Evolutionary conservation across 106 monocot species (phyloP), one percentile per base, ranked within the genome.

Genomic region (Posidonia australis): DNA sequence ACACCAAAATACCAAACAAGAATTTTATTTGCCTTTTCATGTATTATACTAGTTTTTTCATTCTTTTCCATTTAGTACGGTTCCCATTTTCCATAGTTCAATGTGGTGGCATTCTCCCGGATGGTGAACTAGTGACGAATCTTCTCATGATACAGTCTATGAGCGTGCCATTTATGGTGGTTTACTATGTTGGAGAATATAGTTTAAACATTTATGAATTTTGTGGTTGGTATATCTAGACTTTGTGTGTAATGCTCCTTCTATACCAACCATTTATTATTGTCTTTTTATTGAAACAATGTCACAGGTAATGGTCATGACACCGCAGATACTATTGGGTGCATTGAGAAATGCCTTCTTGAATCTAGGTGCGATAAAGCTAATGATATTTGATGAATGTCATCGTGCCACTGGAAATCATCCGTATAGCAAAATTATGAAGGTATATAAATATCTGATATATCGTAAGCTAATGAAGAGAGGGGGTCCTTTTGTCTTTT

Each of bases 321-420:
- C 94, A 26, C 89, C 94, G 16, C 89, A 89, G 75, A 76, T 94
- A 54, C 61, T 89, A 19, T 68, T 94, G 65, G 82, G 84, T 82
- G 83, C 84, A 46, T 68, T 94, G 57, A 76, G 84, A 72, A 83
- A 84, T 70, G 86, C 81, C 44, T 94, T 84, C 69, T 64, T 90
- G 51, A 68, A 63, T 17, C 60, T 94, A 44, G 76, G 79, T 51
- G 49, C 64, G 53, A 25, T 94, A n/a, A 65, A 63, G 10, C 66
- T 94, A 23, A 20, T 94, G 54, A 71, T 94, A 54, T 76, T 94
- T 76, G 94, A 94, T 72, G 94, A 94, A 71, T 94, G 94, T 47
- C 89, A 94, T 73, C 85, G 68, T 48, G 84, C 86, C 32, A 78
- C 76, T 52, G 90, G 90, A 1, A 82, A 78, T 51, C 94, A 94